Evolutionary conservation across 805 yeast species (phyloP), one percentile per base, ranked within the genome.

Genomic region (Sungouiozyma intestinalis): DNA sequence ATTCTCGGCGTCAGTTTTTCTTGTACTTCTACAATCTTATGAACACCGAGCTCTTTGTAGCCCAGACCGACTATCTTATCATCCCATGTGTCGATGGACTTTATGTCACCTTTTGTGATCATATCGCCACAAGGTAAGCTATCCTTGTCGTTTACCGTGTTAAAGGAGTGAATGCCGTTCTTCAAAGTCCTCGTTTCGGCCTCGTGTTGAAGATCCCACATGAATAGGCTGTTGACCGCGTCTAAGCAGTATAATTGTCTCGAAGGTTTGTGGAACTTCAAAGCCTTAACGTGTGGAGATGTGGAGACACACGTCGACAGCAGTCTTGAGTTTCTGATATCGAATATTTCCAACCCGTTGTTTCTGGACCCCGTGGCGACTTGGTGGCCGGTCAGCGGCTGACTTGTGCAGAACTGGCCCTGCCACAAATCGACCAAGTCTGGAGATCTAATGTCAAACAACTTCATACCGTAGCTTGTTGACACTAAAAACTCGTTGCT

Each of bases 121-220:
- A 57, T 46, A 35, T 55, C 58, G 15, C 64, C 64, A 42, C 59
- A 54, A 38, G 49, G 38, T 17, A 45, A 21, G 7, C 34, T 16
- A 29, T 18, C 9, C 4, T 18, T 16, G 36, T 19, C 21, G 11
- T 16, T 4, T 8, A 27, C 14, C 4, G 20, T 16, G 16, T 16
- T 16, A 24, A 36, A 14, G 32, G n/a, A 33, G 11, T 29, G 29
- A 27, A 36, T 24, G 3, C 41, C 41, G 31, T 43, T 40, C 16
- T 40, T 40, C 36, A 36, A n/a, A 20, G 36, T 6, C 4, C 40
- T 29, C 6, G 16, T 11, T 16, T 14, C 16, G n/a, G 37, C 13
- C 17, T n/a, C 24, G 33, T 45, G 35, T 13, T 35, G 39, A 39
- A 58, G 36, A 40, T 58, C 62, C 64, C 64, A 59, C 3, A 50